Evolutionary conservation across 768 basidiomycete species (phyloP), one percentile per base, ranked within the genome.

Genomic region (Leucosporidium creatinivorum): DNA sequence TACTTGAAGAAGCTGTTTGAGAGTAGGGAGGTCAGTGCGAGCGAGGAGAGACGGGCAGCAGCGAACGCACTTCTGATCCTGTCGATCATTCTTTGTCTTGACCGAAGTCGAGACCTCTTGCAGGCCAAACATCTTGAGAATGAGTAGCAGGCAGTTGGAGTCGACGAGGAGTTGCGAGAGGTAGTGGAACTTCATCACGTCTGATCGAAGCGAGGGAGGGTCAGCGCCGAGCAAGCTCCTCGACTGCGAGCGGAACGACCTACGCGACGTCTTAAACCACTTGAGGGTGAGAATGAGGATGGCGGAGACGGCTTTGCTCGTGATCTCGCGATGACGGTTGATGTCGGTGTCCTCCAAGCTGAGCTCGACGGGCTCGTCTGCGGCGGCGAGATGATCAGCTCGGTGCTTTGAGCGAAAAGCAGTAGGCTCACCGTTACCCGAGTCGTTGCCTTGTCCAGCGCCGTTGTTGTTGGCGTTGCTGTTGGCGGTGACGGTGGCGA

Each of bases 211-310:
- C 5, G 9, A 0, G 26, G 13, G 23, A n/a, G 28, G 28, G 19
- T 30, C 25, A 31, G 61, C 4, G 39, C 21, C 19, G 26, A n/a
- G 7, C 47, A 26, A 0, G 13, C 15, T 10, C 18, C 0, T 23
- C 66, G 39, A 69, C 33, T 25, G 6, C 17, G 54, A 61, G 56
- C 48, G 59, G 23, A 25, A 33, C 10, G 57, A 83, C 92, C 78
- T 73, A 97, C 94, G 96, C 60, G 94, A 97, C 28, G 89, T 89
- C 79, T 98, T 98, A 82, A 97, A 94, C 96, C 96, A 99, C 77
- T 98, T 96, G 72, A 99, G 78, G 3, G 89, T 84, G 48, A 97
- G 80, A 8, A 98, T 79, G 31, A 99, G 78, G 65, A 98, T 96
- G 1, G 93, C 94, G 19, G 96, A 97, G 6, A 96, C 91, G 0